A percentile compares a stretch with the other conserved stretches of the same genome.
These are phyloP conservation scores for Tetrahymena elliotti DNA, from an alignment of 73 alveolate species.

Conservation along the genomic window DNA sequence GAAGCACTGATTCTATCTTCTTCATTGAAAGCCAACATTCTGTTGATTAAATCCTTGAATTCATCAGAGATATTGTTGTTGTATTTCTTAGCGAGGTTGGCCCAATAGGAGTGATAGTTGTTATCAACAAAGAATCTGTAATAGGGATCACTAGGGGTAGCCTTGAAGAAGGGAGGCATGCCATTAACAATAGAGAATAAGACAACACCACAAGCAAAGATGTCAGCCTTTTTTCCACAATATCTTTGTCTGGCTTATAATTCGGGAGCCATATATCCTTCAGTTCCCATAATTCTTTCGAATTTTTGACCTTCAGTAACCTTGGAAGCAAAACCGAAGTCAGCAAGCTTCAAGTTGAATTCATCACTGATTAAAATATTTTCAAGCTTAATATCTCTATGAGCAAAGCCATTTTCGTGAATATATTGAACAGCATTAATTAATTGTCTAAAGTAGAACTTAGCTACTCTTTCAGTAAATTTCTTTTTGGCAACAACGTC, in stretches of 20 bases:
- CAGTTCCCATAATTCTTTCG: slow-evolving; percentile 19
- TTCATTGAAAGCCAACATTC: slow-evolving; percentile 28
- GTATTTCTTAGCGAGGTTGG: not conserved
- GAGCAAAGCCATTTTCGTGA: slow-evolving; percentile 62
- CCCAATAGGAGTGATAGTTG: slow-evolving; percentile 6
- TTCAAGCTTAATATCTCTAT: slow-evolving; percentile 84
- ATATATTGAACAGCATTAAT: slow-evolving; percentile 57
- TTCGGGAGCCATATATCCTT: slow-evolving; percentile 37
- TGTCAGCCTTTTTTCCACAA: slow-evolving; percentile 10
- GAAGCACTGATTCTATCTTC: not conserved
- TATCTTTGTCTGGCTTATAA: not conserved
- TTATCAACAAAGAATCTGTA: not conserved
- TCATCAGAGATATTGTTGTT: slow-evolving; percentile 22
- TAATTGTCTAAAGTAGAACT: slow-evolving; percentile 50
- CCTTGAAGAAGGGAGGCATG: slow-evolving; percentile 25
- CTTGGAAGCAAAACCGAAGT: slow-evolving; percentile 32
- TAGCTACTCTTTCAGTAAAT: slow-evolving; percentile 39
- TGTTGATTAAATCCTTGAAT: slow-evolving; percentile 46
- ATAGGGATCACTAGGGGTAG: not conserved
- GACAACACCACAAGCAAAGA: slow-evolving; percentile 26
- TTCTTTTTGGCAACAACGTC: not conserved
- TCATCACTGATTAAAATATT: slow-evolving; percentile 47
- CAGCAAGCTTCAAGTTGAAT: slow-evolving; percentile 18
- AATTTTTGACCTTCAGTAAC: not conserved
- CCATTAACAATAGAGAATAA: slow-evolving; percentile 25